phyloP scores from a whole-genome alignment of 1,139 yeast species.

The Wickerhamomyces sp. region DNA sequence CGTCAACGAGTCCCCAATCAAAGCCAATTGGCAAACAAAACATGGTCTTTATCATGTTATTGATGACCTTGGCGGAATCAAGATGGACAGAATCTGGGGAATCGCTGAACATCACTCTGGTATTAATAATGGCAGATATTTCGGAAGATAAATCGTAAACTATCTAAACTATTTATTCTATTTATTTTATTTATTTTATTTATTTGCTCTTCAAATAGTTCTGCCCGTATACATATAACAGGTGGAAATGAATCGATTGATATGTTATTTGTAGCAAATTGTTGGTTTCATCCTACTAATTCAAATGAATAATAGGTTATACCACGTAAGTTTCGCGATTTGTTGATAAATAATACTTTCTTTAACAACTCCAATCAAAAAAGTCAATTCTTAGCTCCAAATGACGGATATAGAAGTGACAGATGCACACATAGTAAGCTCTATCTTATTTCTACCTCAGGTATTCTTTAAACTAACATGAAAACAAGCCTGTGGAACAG shows the following conservation, averaged over 20 bases:
- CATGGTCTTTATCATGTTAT: slow-evolving; percentile 48
- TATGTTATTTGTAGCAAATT: too few species aligned
- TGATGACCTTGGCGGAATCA: slow-evolving; percentile 75
- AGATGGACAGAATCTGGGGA: slow-evolving; percentile 85
- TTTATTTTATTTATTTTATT: not conserved
- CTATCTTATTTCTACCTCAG: not conserved
- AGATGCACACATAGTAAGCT: not conserved
- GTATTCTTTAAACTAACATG: too few species aligned
- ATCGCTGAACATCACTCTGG: slow-evolving; percentile 65
- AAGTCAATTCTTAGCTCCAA: not conserved
- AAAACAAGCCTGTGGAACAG: not conserved
- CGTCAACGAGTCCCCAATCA: slow-evolving; percentile 41
- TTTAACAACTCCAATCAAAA: not conserved
- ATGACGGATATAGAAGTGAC: not conserved
- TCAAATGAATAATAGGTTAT: too few species aligned
- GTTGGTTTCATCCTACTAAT: too few species aligned
- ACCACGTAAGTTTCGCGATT: not conserved
- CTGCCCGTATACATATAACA: not conserved
- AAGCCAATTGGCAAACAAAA: slow-evolving; percentile 54
- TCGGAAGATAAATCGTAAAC: too few species aligned
- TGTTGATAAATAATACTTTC: not conserved
- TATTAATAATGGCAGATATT: slow-evolving; percentile 57
- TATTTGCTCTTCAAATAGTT: slow-evolving; percentile 1
- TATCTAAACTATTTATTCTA: slow-evolving; percentile 2
- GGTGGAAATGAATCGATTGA: too few species aligned